phyloP scores from a whole-genome alignment of 2,329 filamentous ascomycete species.

The Microcyclospora tardicrescens region DNA sequence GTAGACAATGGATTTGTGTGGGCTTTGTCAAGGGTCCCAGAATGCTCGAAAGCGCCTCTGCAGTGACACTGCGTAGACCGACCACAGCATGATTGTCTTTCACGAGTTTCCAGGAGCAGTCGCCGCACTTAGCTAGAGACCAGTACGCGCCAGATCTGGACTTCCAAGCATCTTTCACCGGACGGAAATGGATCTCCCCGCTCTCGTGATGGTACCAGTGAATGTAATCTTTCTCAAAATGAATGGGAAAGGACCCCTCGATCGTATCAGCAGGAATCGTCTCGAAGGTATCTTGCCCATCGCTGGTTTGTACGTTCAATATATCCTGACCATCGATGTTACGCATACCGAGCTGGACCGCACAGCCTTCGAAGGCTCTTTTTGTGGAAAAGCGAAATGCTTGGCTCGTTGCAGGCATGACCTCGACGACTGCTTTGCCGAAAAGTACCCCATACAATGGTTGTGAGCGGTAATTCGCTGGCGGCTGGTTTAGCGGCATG shows the following conservation, averaged over 20 bases:
- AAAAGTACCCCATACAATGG: conserved; percentile 39
- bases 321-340: background rate
- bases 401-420: conserved; percentile 36
- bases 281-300: conserved; percentile 20
- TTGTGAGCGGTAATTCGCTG: conserved; percentile 36
- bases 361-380: conserved; percentile 24
- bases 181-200: conserved; percentile 40
- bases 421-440: conserved; percentile 38
- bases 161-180: conserved; percentile 11
- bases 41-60: conserved; percentile 40
- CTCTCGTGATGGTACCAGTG: conserved; percentile 47
- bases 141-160: conserved; percentile 1
- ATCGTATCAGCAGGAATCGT: conserved; percentile 23
- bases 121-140: conserved; percentile 30
- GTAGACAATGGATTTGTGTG: conserved; percentile 6
- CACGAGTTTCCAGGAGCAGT: conserved; percentile 22
- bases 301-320: background rate
- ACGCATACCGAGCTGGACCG: conserved; percentile 44
- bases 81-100: conserved; percentile 3
- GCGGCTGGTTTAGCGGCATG: conserved; percentile 39
- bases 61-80: conserved; percentile 6
- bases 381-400: conserved; percentile 43
- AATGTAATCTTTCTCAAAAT: conserved; percentile 39
- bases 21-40: conserved; percentile 22
- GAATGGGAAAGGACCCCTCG: conserved; percentile 36